A percentile compares a stretch with the other conserved stretches of the same genome.
Conservation (phyloP, 176 grass and related monocot species). For the Triticum dicoccoides region DNA sequence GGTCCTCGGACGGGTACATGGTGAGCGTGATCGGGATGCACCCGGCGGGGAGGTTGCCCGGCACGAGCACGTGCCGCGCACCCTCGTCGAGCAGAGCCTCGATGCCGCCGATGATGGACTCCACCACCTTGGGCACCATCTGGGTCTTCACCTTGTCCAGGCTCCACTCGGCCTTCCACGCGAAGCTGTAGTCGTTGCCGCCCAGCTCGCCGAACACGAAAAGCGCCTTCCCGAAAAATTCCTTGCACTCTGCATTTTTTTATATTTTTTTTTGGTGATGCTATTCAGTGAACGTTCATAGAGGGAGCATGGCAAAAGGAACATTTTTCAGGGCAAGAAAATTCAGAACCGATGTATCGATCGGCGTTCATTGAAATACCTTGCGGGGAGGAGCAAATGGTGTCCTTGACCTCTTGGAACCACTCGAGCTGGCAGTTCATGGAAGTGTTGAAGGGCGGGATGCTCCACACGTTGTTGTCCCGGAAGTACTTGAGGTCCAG, state of each 20-base stretch:
- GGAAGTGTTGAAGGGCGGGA: constrained; percentile 61
- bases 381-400: constrained; percentile 42
- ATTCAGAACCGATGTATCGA: no score
- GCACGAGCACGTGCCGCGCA: constrained; percentile 55
- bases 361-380: background rate
- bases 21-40: constrained; percentile 76
- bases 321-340: no score
- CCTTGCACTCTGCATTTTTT: constrained; percentile 42
- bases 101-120: constrained; percentile 38
- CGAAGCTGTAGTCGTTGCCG: constrained; percentile 83
- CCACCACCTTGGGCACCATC: constrained; percentile 54
- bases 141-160: constrained; percentile 41
- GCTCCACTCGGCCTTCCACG: constrained; percentile 53
- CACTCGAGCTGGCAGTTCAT: constrained; percentile 61
- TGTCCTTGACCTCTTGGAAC: constrained; percentile 64
- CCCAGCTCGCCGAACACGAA: constrained; percentile 91
- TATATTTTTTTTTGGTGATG: no score
- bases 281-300: no score
- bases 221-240: constrained; percentile 54
- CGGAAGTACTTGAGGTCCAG: constrained; percentile 67
- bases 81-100: constrained; percentile 59
- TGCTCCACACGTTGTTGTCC: constrained; percentile 57
- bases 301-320: no score
- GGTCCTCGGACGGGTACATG: constrained; percentile 43
- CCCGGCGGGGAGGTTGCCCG: constrained; percentile 66